Conservation (phyloP, 2,329 filamentous ascomycete genomes). For the Cryphonectria japonica region DNA sequence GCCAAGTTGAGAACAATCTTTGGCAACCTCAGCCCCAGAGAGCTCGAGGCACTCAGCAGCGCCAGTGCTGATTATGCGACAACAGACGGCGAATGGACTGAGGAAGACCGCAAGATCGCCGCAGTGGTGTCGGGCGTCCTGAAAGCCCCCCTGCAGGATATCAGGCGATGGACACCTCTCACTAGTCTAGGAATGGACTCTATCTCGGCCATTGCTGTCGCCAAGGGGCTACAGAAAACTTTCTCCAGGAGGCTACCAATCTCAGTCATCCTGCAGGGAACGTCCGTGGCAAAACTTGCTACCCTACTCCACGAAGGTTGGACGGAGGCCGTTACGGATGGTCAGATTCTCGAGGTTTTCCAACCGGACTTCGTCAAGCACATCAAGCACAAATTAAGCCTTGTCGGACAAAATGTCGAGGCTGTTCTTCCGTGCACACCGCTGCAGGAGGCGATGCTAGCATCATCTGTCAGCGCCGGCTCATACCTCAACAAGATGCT, state of each 20-base stretch:
- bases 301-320: conserved; percentile 33
- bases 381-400: conserved; percentile 40
- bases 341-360: conserved; percentile 34
- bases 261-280: conserved; percentile 69
- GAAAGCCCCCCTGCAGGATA: conserved; percentile 45
- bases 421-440: conserved; percentile 80
- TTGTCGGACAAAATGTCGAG: conserved; percentile 45
- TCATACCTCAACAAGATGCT: conserved; percentile 76
- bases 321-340: neutral
- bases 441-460: conserved; percentile 86
- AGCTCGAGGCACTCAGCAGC: conserved; percentile 41
- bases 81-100: conserved; percentile 51
- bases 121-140: conserved; percentile 57
- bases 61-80: conserved; percentile 35
- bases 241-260: conserved; percentile 61
- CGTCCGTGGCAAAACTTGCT: conserved; percentile 67
- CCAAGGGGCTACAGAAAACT: conserved; percentile 55
- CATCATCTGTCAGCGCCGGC: conserved; percentile 49
- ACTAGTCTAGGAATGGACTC: conserved; percentile 82
- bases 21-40: conserved; percentile 45
- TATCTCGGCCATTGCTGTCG: conserved; percentile 75
- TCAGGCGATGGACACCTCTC: conserved; percentile 72
- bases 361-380: conserved; percentile 33
- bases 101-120: conserved; percentile 60
- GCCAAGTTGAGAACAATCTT: conserved; percentile 54